Base-by-base conservation (phyloP, 2,329 filamentous ascomycete species). In the Aspergillus tanneri region DNA sequence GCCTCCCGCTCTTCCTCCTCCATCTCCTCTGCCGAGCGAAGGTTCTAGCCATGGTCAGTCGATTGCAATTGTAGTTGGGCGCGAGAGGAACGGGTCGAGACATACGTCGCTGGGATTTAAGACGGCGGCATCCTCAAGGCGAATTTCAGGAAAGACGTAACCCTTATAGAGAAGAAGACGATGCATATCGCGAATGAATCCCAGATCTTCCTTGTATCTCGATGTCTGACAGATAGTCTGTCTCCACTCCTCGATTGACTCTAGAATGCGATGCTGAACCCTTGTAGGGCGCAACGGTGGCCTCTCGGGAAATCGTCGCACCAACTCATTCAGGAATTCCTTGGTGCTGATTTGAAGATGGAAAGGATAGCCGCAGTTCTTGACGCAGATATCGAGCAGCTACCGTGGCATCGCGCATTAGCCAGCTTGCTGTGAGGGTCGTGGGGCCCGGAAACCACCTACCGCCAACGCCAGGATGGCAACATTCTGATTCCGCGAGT, bases 281-380 rank as follows among this genome's bases (percentile, higher is more conserved):
- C 91, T 82, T 35, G 88, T 90, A 35, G 90, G 78, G 52, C 93
- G 87, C 52, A 93, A 80, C 2, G 92, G 90, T 37, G 93, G 93
- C 19, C 92, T 82, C 73, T 99, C 93, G 39, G 93, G 93, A 64
- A 99, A 99, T 57, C 93, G 83, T 58, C 93, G 85, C 53, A 99
- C 93, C 51, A 99, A 84, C 76, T 99, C 93, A 73, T 99, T 99
- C 62, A 99, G 84, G 63, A 99, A 99, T 65, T 99, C 93, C 71
- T 99, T 99, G 59, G 93, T 97, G 71, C 88, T 91, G 67, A 99
- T 96, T 72, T 99, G 93, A 49, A 99, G 84, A 67, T 99, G 93
- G 72, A 99, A 99, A 1, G 93, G 91, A 69, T 99, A 99, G 62
- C 93, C 93, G 79, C 93, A 99, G 75, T 99, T 99, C 78, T 99